A percentile compares a stretch with the other conserved stretches of the same genome.
phyloP scores from a whole-genome alignment of 148 eudicot genomes.

The Camellia japonica region DNA sequence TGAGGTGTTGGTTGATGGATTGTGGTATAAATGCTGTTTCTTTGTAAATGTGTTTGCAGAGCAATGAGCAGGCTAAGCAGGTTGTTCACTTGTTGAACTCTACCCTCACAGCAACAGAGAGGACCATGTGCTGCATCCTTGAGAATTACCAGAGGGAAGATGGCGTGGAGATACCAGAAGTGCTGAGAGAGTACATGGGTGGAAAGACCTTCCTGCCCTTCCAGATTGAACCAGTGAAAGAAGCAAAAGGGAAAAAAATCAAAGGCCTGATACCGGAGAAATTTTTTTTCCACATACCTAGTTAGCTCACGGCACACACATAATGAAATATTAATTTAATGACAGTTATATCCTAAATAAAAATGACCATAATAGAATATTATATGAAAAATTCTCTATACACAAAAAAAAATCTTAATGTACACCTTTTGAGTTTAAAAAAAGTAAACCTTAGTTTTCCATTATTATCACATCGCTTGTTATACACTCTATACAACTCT shows the following conservation, averaged over 20 bases:
- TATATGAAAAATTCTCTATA: too few relatives aligned
- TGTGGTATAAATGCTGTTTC: not conserved
- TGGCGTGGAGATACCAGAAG: constrained; percentile 46
- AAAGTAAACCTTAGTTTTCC: too few relatives aligned
- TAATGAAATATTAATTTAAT: too few relatives aligned
- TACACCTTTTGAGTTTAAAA: too few relatives aligned
- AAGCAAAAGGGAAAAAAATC: constrained; percentile 62
- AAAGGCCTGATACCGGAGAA: constrained; percentile 25
- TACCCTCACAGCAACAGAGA: constrained; percentile 86
- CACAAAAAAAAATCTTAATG: too few relatives aligned
- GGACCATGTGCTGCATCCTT: constrained; percentile 86
- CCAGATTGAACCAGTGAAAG: constrained; percentile 45
- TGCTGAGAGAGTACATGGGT: constrained; percentile 38
- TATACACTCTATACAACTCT: too few relatives aligned
- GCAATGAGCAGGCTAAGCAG: constrained; percentile 69
- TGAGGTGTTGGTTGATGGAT: too few relatives aligned
- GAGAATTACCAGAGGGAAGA: constrained; percentile 86
- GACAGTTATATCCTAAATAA: too few relatives aligned
- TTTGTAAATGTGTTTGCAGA: not conserved
- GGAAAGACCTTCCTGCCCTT: constrained; percentile 85
- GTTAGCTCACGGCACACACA: too few relatives aligned
- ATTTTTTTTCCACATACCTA: too few relatives aligned
- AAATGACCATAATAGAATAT: too few relatives aligned
- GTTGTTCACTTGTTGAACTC: constrained; percentile 80
- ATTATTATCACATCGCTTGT: too few relatives aligned